Evolutionary conservation across 345 rosid genomes (phyloP).

Genomic region (Aurinia saxatilis): DNA sequence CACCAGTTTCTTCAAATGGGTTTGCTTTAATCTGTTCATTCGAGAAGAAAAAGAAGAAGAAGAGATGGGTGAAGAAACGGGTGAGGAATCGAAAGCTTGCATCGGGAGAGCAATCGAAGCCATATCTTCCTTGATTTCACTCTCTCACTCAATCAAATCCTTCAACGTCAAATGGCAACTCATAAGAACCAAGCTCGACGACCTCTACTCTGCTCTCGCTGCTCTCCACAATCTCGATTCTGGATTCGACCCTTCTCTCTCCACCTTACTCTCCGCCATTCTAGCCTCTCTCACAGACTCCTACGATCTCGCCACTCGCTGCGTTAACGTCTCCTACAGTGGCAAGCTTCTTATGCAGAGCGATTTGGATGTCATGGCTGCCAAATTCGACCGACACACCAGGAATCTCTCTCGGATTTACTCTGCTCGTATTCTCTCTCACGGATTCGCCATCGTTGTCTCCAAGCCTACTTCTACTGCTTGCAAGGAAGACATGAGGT

Average conservation of each 20-base stretch:
- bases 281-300: slow-evolving; percentile 40
- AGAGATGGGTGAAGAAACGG: slow-evolving; percentile 25
- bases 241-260: slow-evolving; percentile 37
- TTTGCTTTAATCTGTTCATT: slow-evolving; percentile 28
- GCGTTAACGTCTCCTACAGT: slow-evolving; percentile 62
- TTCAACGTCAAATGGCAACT: slow-evolving; percentile 79
- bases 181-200: slow-evolving; percentile 64
- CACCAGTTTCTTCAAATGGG: slow-evolving; percentile 29
- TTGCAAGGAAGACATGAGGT: slow-evolving; percentile 78
- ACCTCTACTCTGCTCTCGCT: slow-evolving; percentile 51
- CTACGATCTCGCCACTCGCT: slow-evolving; percentile 58
- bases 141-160: slow-evolving; percentile 58
- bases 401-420: slow-evolving; percentile 55
- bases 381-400: slow-evolving; percentile 47
- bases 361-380: slow-evolving; percentile 60
- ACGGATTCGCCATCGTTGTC: slow-evolving; percentile 72
- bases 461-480: slow-evolving; percentile 58
- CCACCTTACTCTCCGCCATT: slow-evolving; percentile 41
- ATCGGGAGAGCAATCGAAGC: slow-evolving; percentile 44
- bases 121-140: slow-evolving; percentile 54
- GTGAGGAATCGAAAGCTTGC: slow-evolving; percentile 25
- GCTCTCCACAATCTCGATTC: slow-evolving; percentile 51
- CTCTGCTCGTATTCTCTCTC: slow-evolving; percentile 52
- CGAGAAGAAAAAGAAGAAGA: slow-evolving; percentile 28
- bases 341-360: slow-evolving; percentile 99